Evolutionary conservation across 2,329 filamentous ascomycete genomes (phyloP).

Genomic region (Arthrocladium fulminans): DNA sequence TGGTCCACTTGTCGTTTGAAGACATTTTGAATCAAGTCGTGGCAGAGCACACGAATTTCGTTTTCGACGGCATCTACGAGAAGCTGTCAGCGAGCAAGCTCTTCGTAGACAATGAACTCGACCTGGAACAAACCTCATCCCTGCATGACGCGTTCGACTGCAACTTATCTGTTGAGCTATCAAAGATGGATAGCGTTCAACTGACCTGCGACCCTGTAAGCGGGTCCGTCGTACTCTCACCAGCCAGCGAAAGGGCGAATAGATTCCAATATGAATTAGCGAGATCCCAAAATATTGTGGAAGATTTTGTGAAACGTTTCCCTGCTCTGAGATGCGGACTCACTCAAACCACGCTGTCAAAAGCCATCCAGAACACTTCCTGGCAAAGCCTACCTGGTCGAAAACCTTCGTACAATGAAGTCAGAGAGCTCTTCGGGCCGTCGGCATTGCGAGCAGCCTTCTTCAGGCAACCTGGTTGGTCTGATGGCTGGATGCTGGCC

Average conservation of each 20-base stretch:
- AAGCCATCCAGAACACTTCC: slow-evolving; percentile 15
- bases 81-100: slow-evolving; percentile 53
- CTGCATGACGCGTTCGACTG: slow-evolving; percentile 57
- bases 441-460: slow-evolving; percentile 58
- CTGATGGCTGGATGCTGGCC: slow-evolving; percentile 61
- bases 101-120: slow-evolving; percentile 52
- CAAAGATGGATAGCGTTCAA: slow-evolving; percentile 50
- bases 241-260: slow-evolving; percentile 49
- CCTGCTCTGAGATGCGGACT: slow-evolving; percentile 15
- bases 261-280: slow-evolving; percentile 60
- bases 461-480: slow-evolving; percentile 65
- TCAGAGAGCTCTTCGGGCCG: slow-evolving; percentile 53
- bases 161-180: slow-evolving; percentile 59
- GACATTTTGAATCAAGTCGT: slow-evolving; percentile 64
- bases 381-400: slow-evolving; percentile 35
- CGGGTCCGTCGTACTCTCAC: slow-evolving; percentile 64
- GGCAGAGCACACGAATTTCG: slow-evolving; percentile 62
- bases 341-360: slow-evolving; percentile 13
- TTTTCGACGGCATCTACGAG: slow-evolving; percentile 58
- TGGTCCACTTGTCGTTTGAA: slow-evolving; percentile 62
- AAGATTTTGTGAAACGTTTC: slow-evolving; percentile 28
- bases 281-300: slow-evolving; percentile 35
- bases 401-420: slow-evolving; percentile 33
- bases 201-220: slow-evolving; percentile 68
- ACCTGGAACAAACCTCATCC: slow-evolving; percentile 51